Conservation (phyloP, 192 early-diverging fungal species). For the Coemansia sp. region DNA sequence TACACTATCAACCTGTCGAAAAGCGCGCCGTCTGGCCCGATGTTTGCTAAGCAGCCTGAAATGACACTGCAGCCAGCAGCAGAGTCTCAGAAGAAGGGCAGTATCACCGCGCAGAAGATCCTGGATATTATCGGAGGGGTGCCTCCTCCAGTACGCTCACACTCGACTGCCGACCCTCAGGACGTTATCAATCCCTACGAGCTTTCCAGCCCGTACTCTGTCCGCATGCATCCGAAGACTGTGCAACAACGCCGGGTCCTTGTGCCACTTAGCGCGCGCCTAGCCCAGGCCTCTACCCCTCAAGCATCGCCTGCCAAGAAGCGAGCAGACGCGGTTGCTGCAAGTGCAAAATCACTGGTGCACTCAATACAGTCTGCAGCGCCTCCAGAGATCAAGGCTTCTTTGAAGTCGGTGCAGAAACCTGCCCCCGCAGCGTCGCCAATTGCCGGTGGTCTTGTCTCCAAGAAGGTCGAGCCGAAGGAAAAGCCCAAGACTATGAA, state of each 20-base stretch:
- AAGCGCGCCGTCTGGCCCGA: conserved; percentile 9
- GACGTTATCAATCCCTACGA: conserved; percentile 41
- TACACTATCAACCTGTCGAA: conserved; percentile 20
- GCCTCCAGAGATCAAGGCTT: conserved; percentile 37
- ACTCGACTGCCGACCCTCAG: conserved; percentile 12
- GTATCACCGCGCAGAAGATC: conserved; percentile 46
- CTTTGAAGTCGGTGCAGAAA: conserved; percentile 5
- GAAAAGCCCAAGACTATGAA: conserved; percentile 9
- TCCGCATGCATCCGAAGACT: conserved; percentile 30
- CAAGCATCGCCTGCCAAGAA: background rate
- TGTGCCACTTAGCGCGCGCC: conserved; percentile 30
- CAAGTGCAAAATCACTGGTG: conserved; percentile 17
- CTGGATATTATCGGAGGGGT: conserved; percentile 48
- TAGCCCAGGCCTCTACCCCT: conserved; percentile 13
- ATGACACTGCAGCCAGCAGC: background rate
- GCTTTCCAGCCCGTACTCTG: conserved; percentile 34
- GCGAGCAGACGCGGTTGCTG: conserved; percentile 5
- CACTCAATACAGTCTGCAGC: conserved; percentile 46
- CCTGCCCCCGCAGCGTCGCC: background rate
- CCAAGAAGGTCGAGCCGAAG: conserved; percentile 2
- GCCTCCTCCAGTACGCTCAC: conserved; percentile 32
- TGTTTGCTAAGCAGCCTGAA: conserved; percentile 5
- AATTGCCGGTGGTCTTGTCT: background rate
- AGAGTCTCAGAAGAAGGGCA: conserved; percentile 20
- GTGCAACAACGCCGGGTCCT: conserved; percentile 39